These are phyloP conservation scores for Aspergillus sp. DNA, from an alignment of 2,329 filamentous ascomycete genomes.

Conservation along the genomic window DNA sequence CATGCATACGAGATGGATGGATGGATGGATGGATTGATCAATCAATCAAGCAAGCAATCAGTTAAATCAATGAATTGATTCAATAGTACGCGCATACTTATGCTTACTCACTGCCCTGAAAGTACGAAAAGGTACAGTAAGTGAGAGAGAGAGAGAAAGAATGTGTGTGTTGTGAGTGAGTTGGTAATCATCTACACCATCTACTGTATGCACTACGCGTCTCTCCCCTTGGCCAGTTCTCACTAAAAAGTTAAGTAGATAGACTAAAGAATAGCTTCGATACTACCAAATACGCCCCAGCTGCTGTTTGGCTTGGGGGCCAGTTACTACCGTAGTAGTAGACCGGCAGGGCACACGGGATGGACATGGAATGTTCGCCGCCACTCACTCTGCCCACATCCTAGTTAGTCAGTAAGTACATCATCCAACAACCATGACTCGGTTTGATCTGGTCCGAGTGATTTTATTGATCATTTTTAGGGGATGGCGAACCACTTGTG, in stretches of 20 bases:
- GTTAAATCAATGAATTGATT: background rate
- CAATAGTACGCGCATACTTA: background rate
- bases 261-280: too few species aligned
- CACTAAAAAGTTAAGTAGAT: too few species aligned
- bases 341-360: background rate
- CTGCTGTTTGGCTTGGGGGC: constrained; percentile 2
- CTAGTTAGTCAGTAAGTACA: too few species aligned
- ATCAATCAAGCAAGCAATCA: constrained; percentile 1
- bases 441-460: background rate
- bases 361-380: background rate
- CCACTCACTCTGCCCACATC: background rate
- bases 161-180: too few species aligned
- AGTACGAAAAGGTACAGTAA: background rate
- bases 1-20: background rate
- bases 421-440: background rate
- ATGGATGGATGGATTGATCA: background rate
- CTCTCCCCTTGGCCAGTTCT: background rate
- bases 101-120: background rate
- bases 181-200: too few species aligned
- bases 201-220: background rate
- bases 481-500: background rate
- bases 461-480: background rate
- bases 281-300: background rate
- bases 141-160: background rate
- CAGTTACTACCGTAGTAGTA: background rate